Percentiles rank a stretch among this genome's conserved stretches.
phyloP scores from a whole-genome alignment of 768 basidiomycete genomes.

The Rubroboletus pulcherrimus region DNA sequence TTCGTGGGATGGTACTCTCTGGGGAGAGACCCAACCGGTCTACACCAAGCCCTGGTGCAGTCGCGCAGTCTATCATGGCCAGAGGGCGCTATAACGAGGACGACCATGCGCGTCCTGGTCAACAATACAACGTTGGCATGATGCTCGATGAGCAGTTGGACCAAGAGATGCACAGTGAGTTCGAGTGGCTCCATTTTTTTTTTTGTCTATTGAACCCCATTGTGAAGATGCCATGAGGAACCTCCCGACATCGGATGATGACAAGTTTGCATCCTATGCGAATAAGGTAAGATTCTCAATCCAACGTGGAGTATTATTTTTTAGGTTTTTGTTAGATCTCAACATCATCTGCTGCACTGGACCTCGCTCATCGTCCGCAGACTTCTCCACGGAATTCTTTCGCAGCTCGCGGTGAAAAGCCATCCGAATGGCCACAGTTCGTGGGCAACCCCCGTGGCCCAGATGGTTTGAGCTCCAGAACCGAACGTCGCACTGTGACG shows the following conservation, averaged over 20 bases:
- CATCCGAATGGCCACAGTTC: conserved; percentile 96
- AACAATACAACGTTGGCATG: conserved; percentile 77
- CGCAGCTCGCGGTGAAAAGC: conserved; percentile 58
- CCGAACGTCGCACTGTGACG: conserved; percentile 69
- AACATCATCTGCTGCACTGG: conserved; percentile 86
- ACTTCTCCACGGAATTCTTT: conserved; percentile 67
- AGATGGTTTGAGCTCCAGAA: conserved; percentile 51
- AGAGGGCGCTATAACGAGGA: conserved; percentile 55
- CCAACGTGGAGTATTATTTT: conserved; percentile 1
- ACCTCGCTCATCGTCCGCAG: conserved; percentile 86
- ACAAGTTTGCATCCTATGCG: conserved; percentile 69
- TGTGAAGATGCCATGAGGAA: conserved; percentile 79
- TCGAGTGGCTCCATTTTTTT: not conserved
- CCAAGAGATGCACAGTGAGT: conserved; percentile 90
- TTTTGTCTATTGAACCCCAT: conserved; percentile 15
- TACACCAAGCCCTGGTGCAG: conserved; percentile 52
- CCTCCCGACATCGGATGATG: conserved; percentile 83
- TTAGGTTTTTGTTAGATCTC: conserved; percentile 50
- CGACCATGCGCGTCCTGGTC: conserved; percentile 56
- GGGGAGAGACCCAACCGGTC: conserved; percentile 57
- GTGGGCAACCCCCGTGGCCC: conserved; percentile 57
- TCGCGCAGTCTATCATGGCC: conserved; percentile 51
- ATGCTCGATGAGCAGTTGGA: conserved; percentile 92
- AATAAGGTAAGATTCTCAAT: conserved; percentile 50
- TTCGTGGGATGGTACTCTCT: conserved; percentile 66